A percentile compares a stretch with the other conserved stretches of the same genome.
Evolutionary conservation across 768 basidiomycete species (phyloP).

Genomic region (Leccinellum rugosiceps): DNA sequence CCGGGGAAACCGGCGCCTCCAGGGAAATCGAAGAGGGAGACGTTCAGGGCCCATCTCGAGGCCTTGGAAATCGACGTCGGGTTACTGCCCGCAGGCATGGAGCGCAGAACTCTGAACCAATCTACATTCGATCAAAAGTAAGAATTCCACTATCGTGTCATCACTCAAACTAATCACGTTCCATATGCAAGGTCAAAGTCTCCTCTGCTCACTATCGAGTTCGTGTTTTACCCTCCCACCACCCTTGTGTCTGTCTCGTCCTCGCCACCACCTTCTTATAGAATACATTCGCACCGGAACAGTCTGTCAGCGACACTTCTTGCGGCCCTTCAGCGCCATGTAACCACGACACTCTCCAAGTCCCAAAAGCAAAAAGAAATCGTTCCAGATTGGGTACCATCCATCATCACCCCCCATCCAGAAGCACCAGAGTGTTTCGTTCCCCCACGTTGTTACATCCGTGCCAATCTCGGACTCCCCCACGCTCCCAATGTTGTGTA

Average conservation of each 20-base stretch:
- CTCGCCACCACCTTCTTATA: slow-evolving; percentile 40
- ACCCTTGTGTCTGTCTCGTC: slow-evolving; percentile 39
- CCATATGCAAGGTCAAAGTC: slow-evolving; percentile 53
- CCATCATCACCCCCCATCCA: slow-evolving; percentile 49
- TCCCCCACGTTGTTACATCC: slow-evolving; percentile 60
- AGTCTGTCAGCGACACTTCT: slow-evolving; percentile 46
- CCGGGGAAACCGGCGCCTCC: slow-evolving; percentile 29
- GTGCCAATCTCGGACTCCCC: slow-evolving; percentile 36
- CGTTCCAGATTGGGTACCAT: slow-evolving; percentile 53
- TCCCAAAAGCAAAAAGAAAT: slow-evolving; percentile 46
- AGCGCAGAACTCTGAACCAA: slow-evolving; percentile 70
- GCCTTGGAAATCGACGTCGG: slow-evolving; percentile 69
- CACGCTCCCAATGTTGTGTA: slow-evolving; percentile 27
- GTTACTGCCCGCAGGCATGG: slow-evolving; percentile 80
- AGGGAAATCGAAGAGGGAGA: slow-evolving; percentile 54
- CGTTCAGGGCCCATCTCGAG: slow-evolving; percentile 67
- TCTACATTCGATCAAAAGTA: slow-evolving; percentile 83
- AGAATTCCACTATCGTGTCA: slow-evolving; percentile 21
- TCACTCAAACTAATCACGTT: slow-evolving; percentile 10
- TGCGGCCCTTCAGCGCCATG: slow-evolving; percentile 44
- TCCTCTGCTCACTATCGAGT: slow-evolving; percentile 69
- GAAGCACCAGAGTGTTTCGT: slow-evolving; percentile 56
- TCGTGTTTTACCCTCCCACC: slow-evolving; percentile 60
- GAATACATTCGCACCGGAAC: slow-evolving; percentile 65
- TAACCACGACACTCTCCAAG: slow-evolving; percentile 26